Base-by-base conservation (phyloP, 2,329 filamentous ascomycete genomes). In the Ceratocystis destructans region DNA sequence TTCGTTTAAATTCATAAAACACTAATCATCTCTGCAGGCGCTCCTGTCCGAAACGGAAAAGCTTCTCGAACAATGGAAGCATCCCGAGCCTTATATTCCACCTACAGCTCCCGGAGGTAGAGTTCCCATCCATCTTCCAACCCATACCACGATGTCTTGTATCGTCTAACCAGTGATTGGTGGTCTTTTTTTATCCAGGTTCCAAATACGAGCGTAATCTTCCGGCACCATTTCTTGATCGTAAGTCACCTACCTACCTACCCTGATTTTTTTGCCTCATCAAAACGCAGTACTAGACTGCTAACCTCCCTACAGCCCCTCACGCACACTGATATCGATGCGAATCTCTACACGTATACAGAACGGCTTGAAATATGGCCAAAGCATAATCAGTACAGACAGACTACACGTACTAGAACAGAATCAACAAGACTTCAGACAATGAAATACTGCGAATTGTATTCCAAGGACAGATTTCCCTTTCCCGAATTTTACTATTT, bases 181-280 rank as follows among this genome's bases (percentile, higher is more conserved):
- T 1, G 2, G 28, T 41, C 8, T 8, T 45, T 20, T 22, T 45
- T 20, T 17, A n/a, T 22, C 59, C 71, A 96, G 90, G 91, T 71
- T 96, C 90, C 70, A 97, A 97, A 82, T 97, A 88, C 77, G 94
- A 97, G 79, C 84, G 94, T 75, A 99, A 99, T 77, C 76, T 97
- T 65, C 89, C 90, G 44, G 83, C 84, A 67, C 91, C 87, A 44
- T 86, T 87, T 71, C 79, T 95, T 67, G 87, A 90, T 70, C 86
- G 93, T 96, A 79, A 82, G 90, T 83, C 22, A 15, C 5, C 28
- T 5, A 22, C 20, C 20, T 59, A 12, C 28, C 28, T 28, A 28
- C 28, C 3, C 28, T 5, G 2, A 28, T 3, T 28, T 28, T 41
- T 41, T 15, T 41, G 37, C 37, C 4, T 41, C 12, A 12, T 41